Base-by-base conservation (phyloP, 441 rosid species). In the Bocquillonia castaneifolia region DNA sequence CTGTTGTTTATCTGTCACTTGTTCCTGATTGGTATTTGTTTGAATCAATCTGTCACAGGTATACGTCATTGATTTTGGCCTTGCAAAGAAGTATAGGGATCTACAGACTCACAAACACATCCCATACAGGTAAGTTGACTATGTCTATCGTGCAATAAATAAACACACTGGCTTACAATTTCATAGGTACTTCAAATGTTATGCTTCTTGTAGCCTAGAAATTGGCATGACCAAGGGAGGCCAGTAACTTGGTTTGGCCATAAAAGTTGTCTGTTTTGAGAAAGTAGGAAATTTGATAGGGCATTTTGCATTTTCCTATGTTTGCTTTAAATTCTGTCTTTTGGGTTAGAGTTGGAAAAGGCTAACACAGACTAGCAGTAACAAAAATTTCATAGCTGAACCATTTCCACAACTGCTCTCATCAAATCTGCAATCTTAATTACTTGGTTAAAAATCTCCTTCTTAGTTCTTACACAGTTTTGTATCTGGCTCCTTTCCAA, bases 91-190 rank as follows among this genome's bases (percentile, higher is more conserved):
- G 78, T 95, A 88, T 76, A 88, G 92, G 80, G 99, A 95, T 83
- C 96, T 90, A 77, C 99, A 92, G 77, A 92, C 99, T 29, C 97
- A 89, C n/a, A n/a, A n/a, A n/a, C n/a, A n/a, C n/a, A n/a, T n/a
- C n/a, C n/a, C n/a, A n/a, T n/a, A n/a, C n/a, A 42, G 47, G 47
- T 42, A 42, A 42, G 12, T 6, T 36, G 40, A 36, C 40, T 36
- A 36, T 9, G 4, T 40, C 1, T 40, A 40, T 12, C 5, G 40
- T 36, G 9, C n/a, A n/a, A n/a, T n/a, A 3, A 34, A 7, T 34
- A 34, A 34, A 34, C 37, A 34, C 48, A 3, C 2, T 17, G 20
- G 20, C 22, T 0, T 47, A 47, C 20, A 47, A 17, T 47, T 17
- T n/a, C 18, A n/a, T 47, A 0, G 20, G 20, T 47, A 17, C 20